Evolutionary conservation across 306 rosid genomes (phyloP), one percentile per base, ranked within the genome.

Genomic region (Rubus idaeus): DNA sequence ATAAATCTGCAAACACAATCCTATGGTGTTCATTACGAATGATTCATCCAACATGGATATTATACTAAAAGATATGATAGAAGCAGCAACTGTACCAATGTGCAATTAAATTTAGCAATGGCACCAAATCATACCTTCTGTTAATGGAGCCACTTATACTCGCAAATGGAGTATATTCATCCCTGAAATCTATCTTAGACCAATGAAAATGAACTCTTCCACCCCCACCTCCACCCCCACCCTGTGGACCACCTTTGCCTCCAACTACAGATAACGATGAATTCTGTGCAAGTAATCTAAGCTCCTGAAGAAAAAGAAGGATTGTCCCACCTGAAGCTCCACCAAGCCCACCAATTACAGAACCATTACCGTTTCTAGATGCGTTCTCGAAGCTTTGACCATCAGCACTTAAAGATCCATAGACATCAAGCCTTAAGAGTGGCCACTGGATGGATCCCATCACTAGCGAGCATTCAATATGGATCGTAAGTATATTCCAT

Each of bases 211-310:
- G 98, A 85, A 92, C 84, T 88, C 98, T 86, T 83, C 98, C 98
- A 78, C 98, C 98, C 61, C 98, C 98, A 63, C 98, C 98, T 2
- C 98, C 98, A 7, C 98, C 98, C 6, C 97, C 98, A 60, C 98
- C 98, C 74, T 81, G 87, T 21, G 89, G 81, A 73, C 98, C 93
- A 83, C 98, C 98, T 75, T 82, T 87, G 55, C 98, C 98, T 69
- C 98, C 98, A 73, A 84, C 79, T 77, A 87, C 90, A 71, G 97
- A 89, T 76, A 95, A 82, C 81, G 91, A 87, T 81, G 98, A 95
- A 75, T 85, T 83, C 77, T 81, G 83, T 81, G 86, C 79, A 81
- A 95, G 90, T 73, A 73, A 41, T 82, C 83, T 77, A 55, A 95
- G 93, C 79, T 88, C 97, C 79, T 92, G 98, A 89, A 95, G 98